Evolutionary conservation across 352 stramenopile genomes (phyloP), one percentile per base, ranked within the genome.

Genomic region (Phytophthora pistaciae): DNA sequence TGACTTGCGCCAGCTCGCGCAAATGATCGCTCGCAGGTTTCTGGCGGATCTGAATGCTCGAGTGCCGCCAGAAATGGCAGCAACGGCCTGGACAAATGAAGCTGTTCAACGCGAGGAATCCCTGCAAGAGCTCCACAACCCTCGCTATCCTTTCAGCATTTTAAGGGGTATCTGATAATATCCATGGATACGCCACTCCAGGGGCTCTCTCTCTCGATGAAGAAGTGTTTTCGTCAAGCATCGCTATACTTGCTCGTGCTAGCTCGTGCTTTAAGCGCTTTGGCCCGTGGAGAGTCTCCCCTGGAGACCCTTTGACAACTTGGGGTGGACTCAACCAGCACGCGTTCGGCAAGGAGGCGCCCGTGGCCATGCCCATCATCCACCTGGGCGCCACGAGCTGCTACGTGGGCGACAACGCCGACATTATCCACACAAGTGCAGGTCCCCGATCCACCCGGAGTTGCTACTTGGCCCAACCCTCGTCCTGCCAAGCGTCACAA

Each of bases 381-480:
- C 98, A 99, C 88, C 74, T 99, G 33, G 98, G 98, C 49, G 98
- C 98, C 18, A 99, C 98, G 36, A 98, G 90, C 50, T 99, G 98
- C 84, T 99, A 98, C 82, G 97, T 99, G 14, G 98, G 97, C 18
- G 98, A 99, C 85, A 99, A 99, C 80, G 99, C 98, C 33, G 98
- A 99, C 79, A 96, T 99, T 65, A 97, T 99, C 66, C 97, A 99
- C n/a, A n/a, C n/a, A n/a, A n/a, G n/a, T n/a, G n/a, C n/a, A n/a
- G n/a, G n/a, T n/a, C n/a, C n/a, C n/a, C n/a, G n/a, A n/a, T n/a
- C n/a, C n/a, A n/a, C n/a, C n/a, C n/a, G n/a, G n/a, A n/a, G n/a
- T n/a, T n/a, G n/a, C n/a, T n/a, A n/a, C n/a, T n/a, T n/a, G n/a
- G n/a, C n/a, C n/a, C n/a, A n/a, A n/a, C n/a, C n/a, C n/a, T n/a